Conservation (phyloP, 108 stramenopile genomes). For the Stephanodiscus triporus region DNA sequence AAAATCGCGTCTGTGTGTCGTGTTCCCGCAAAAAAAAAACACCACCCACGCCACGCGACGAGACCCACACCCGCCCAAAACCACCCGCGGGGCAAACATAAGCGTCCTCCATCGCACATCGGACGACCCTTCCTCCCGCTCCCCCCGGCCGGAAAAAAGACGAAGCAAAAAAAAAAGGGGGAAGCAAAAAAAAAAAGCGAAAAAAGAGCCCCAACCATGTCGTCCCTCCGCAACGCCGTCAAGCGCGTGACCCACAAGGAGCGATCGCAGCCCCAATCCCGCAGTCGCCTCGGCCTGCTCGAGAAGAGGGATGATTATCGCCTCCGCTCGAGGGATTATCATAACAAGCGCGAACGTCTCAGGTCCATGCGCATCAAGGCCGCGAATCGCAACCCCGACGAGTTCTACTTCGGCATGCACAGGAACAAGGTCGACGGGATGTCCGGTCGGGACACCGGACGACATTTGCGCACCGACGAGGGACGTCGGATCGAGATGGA, state of each 20-base stretch:
- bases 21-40: too few species aligned
- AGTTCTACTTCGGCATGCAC: conserved; percentile 99
- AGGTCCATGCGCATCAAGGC: conserved; percentile 78
- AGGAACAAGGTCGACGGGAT: conserved; percentile 65
- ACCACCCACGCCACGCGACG: too few species aligned
- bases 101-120: too few species aligned
- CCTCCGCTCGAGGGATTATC: conserved; percentile 92
- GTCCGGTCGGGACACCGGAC: conserved; percentile 52
- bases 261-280: conserved; percentile 89
- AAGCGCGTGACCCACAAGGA: conserved; percentile 99
- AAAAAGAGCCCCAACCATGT: conserved; percentile 77
- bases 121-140: too few species aligned
- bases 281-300: conserved; percentile 91
- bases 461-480: conserved; percentile 56
- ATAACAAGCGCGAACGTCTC: conserved; percentile 82
- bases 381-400: conserved; percentile 95
- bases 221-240: conserved; percentile 98
- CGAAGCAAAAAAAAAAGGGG: too few species aligned
- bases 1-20: too few species aligned
- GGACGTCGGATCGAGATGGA: conserved; percentile 55
- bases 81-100: too few species aligned
- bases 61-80: too few species aligned
- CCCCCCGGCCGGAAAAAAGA: too few species aligned
- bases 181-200: too few species aligned
- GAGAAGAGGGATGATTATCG: conserved; percentile 98